These are phyloP conservation scores for Apiosordaria backusii DNA, from an alignment of 495 filamentous ascomycete genomes.

Conservation along the genomic window DNA sequence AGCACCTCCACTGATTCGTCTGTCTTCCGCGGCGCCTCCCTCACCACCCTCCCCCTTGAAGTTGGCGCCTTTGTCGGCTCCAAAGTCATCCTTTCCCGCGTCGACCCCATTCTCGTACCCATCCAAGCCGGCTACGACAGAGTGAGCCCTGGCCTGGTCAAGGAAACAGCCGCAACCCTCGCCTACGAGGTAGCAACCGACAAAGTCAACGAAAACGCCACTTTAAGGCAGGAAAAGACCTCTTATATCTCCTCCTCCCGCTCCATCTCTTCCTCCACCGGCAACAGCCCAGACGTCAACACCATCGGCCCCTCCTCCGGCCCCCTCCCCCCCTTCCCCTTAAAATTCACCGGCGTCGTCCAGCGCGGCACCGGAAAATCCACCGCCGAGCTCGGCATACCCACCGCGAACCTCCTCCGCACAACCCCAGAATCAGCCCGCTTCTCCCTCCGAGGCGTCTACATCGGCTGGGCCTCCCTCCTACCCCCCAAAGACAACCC, in stretches of 20 bases:
- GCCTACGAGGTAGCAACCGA: slow-evolving; percentile 22
- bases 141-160: slow-evolving; percentile 45
- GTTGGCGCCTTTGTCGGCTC: slow-evolving; percentile 57
- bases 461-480: slow-evolving; percentile 59
- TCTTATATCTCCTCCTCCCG: neutral
- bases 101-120: slow-evolving; percentile 45
- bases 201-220: slow-evolving; percentile 22
- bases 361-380: slow-evolving; percentile 33
- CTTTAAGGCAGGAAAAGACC: neutral
- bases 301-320: slow-evolving; percentile 40
- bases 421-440: slow-evolving; percentile 44
- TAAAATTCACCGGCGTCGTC: slow-evolving; percentile 50
- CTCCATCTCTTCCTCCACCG: neutral
- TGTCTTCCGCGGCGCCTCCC: slow-evolving; percentile 59
- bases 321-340: slow-evolving; percentile 55
- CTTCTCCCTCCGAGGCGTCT: slow-evolving; percentile 54
- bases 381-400: slow-evolving; percentile 29
- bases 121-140: slow-evolving; percentile 40
- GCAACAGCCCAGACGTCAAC: neutral
- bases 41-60: slow-evolving; percentile 62
- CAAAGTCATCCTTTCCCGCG: slow-evolving; percentile 48
- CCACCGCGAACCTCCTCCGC: slow-evolving; percentile 42
- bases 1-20: slow-evolving; percentile 57
- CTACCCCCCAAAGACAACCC: slow-evolving; percentile 12
- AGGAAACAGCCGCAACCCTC: slow-evolving; percentile 39